Conservation (phyloP, 2,329 filamentous ascomycete genomes). For the Neophaeococcomyces aloes region DNA sequence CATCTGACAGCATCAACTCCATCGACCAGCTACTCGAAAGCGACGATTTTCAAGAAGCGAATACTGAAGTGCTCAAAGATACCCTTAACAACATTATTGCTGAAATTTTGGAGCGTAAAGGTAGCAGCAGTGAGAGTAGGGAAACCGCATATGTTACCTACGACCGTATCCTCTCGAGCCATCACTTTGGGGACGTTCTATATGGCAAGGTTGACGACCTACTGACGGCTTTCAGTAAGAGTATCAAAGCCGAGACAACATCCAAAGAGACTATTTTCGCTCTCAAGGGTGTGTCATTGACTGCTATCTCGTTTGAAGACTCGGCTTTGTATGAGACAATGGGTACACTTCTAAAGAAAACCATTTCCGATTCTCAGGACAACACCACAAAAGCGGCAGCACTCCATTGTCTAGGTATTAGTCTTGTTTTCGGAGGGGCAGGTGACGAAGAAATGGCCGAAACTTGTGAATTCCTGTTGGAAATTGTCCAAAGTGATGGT, state of each 20-base stretch:
- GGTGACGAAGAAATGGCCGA: slow-evolving; percentile 57
- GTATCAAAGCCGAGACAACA: slow-evolving; percentile 57
- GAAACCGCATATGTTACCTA: slow-evolving; percentile 54
- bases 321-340: slow-evolving; percentile 57
- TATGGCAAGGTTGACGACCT: slow-evolving; percentile 51
- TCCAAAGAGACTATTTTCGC: slow-evolving; percentile 60
- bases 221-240: slow-evolving; percentile 55
- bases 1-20: slow-evolving; percentile 45
- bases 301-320: slow-evolving; percentile 56
- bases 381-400: slow-evolving; percentile 55
- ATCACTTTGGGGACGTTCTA: slow-evolving; percentile 56
- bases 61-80: slow-evolving; percentile 48
- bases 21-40: slow-evolving; percentile 53
- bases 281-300: slow-evolving; percentile 60
- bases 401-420: slow-evolving; percentile 63
- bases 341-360: slow-evolving; percentile 47
- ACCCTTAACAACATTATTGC: slow-evolving; percentile 57
- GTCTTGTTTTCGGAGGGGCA: slow-evolving; percentile 65
- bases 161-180: slow-evolving; percentile 55
- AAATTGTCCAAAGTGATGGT: slow-evolving; percentile 72
- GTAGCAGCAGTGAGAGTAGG: slow-evolving; percentile 60
- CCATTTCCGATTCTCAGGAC: slow-evolving; percentile 57
- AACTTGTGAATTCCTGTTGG: slow-evolving; percentile 62
- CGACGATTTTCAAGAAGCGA: slow-evolving; percentile 43
- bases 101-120: slow-evolving; percentile 66